Base-by-base conservation (phyloP, 257 asterid species). In the Ilex asprella region DNA sequence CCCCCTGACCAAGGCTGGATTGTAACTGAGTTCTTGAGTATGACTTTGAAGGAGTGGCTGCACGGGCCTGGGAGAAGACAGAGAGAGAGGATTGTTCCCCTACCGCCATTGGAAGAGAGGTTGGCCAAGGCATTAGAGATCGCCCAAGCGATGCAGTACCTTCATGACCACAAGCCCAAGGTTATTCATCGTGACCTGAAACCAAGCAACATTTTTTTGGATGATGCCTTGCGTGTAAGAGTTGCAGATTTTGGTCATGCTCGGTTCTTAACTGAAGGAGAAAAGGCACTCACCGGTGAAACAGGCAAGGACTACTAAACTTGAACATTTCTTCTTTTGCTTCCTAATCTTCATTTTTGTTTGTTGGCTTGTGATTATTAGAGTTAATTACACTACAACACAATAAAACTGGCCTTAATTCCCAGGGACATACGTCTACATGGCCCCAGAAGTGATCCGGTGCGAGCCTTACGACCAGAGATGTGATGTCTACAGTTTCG, bases 191-290 rank as follows among this genome's bases (percentile, higher is more conserved):
- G 95, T 0, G 96, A 88, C 53, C 56, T 88, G 57, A 88, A 88
- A 67, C 96, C 92, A 5, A 86, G 86, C 13, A 88, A 88, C 62
- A 74, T 88, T 16, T 88, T 88, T 65, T 55, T 88, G 75, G 95
- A 88, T 47, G 79, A 75, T 59, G 82, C 84, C 27, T 68, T 71
- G 63, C 95, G 82, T 58, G 86, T 86, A 2, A 79, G 82, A 39
- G 83, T 88, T 29, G 96, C 96, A 0, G 96, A 86, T 75, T 88
- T 86, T 64, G 95, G 95, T 13, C 93, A 88, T 54, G 96, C 96
- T 15, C 64, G 96, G 16, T 80, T 80, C 80, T 78, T 88, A 82
- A 56, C 27, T 10, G 80, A 86, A 8, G 86, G 74, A n/a, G 95
- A 86, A 54, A 88, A 78, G 72, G 96, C 95, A 2, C 65, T 88